Conservation (phyloP, 495 filamentous ascomycete genomes). For the Podospora fimiseda region DNA sequence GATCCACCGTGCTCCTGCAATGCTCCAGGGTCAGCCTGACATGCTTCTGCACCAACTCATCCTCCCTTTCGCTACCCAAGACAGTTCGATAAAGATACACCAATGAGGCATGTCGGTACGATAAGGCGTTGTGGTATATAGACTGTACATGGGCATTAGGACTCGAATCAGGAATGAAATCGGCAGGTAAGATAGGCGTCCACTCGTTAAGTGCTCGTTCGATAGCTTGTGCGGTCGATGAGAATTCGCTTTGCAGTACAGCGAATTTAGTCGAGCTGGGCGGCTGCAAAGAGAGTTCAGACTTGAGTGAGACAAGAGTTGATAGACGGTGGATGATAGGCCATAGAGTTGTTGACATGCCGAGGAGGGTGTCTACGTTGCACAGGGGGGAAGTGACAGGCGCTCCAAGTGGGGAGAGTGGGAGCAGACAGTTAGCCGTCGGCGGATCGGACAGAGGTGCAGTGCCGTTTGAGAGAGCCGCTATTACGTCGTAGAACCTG, state of each 20-base stretch:
- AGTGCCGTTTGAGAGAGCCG: conserved; percentile 56
- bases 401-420: conserved; percentile 42
- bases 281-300: conserved; percentile 36
- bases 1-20: conserved; percentile 45
- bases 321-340: conserved; percentile 57
- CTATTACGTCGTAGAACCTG: conserved; percentile 59
- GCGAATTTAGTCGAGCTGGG: conserved; percentile 40
- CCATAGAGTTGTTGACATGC: conserved; percentile 56
- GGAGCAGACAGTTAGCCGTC: conserved; percentile 34
- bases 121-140: conserved; percentile 55
- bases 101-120: conserved; percentile 55
- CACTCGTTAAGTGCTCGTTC: conserved; percentile 51
- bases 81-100: conserved; percentile 57
- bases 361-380: conserved; percentile 55
- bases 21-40: conserved; percentile 43
- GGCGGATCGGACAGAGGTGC: conserved; percentile 49
- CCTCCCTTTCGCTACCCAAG: conserved; percentile 35
- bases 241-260: conserved; percentile 49
- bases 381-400: conserved; percentile 37
- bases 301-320: conserved; percentile 46
- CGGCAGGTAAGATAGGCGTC: conserved; percentile 40
- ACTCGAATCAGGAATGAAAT: conserved; percentile 14
- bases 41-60: conserved; percentile 46
- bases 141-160: conserved; percentile 27
- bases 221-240: conserved; percentile 48